Conservation (phyloP, 176 grass and related monocot species). For the Saccharum officinarum region DNA sequence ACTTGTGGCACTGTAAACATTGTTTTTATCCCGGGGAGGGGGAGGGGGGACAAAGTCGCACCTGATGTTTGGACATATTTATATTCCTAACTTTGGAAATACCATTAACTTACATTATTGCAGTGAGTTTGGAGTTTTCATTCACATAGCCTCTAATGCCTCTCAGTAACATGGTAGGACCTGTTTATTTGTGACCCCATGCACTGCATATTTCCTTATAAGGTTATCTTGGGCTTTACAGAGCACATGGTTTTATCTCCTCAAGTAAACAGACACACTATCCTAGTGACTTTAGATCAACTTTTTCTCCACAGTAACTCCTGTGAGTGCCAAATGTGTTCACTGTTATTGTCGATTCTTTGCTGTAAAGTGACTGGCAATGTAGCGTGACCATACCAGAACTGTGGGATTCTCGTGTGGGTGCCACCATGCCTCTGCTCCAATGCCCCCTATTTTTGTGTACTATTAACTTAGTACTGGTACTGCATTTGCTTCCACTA, state of each 20-base stretch:
- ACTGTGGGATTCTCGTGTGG: slow-evolving; percentile 3
- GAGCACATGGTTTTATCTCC: slow-evolving; percentile 6
- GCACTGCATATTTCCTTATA: slow-evolving; percentile 28
- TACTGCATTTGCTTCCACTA: slow-evolving; percentile 11
- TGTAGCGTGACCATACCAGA: slow-evolving; percentile 3
- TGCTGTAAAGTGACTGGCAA: slow-evolving; percentile 31
- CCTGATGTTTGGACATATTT: slow-evolving; percentile 8
- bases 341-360: slow-evolving; percentile 12
- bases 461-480: background rate
- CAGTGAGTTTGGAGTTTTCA: background rate
- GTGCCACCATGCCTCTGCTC: slow-evolving; percentile 24
- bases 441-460: slow-evolving; percentile 10
- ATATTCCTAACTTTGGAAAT: background rate
- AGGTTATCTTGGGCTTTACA: slow-evolving; percentile 7
- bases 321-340: background rate
- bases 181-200: slow-evolving; percentile 2
- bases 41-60: background rate
- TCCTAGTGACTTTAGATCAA: background rate
- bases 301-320: slow-evolving; percentile 13
- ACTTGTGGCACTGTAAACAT: slow-evolving; percentile 3
- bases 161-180: background rate
- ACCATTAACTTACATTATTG: background rate
- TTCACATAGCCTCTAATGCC: background rate
- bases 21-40: background rate
- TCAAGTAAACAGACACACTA: background rate